phyloP scores from a whole-genome alignment of 78 protist genomes.

The Dictyostelium discoideum region DNA sequence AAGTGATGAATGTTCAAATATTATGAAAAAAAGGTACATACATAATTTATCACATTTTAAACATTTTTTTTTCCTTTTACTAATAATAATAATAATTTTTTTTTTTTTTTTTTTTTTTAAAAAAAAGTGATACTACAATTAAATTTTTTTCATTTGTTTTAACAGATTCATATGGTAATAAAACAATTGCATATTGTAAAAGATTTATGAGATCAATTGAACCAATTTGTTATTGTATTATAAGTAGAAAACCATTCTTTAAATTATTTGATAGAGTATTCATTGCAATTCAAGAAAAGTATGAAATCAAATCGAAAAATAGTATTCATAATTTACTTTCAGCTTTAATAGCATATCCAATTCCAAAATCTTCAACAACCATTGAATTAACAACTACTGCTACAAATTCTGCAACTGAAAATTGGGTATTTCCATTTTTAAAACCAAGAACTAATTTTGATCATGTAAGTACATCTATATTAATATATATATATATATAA shows the following conservation, averaged over 20 bases:
- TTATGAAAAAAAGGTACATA: background rate
- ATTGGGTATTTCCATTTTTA: conserved; percentile 7
- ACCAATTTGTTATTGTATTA: conserved; percentile 41
- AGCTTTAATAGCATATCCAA: conserved; percentile 11
- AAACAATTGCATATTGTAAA: conserved; percentile 67
- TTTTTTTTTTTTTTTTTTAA: too few relatives aligned
- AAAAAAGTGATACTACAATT: background rate
- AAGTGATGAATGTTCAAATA: background rate
- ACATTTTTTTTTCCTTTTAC: too few relatives aligned
- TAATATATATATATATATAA: background rate
- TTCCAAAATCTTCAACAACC: background rate
- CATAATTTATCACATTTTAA: background rate
- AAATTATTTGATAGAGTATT: conserved; percentile 48
- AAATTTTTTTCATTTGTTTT: conserved; percentile 50
- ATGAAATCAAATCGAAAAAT: conserved; percentile 23
- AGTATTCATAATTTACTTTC: conserved; percentile 24
- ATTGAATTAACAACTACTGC: conserved; percentile 27
- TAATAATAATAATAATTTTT: too few relatives aligned
- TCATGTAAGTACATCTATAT: background rate
- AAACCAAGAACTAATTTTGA: conserved; percentile 45
- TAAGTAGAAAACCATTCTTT: conserved; percentile 55
- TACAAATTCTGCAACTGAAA: conserved; percentile 43
- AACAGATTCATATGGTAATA: conserved; percentile 67
- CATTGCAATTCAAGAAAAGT: conserved; percentile 21
- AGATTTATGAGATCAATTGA: conserved; percentile 12